A percentile compares a stretch with the other conserved stretches of the same genome.
phyloP scores from a whole-genome alignment of 164 flowering plant species.

The Dillenia turbinata region DNA sequence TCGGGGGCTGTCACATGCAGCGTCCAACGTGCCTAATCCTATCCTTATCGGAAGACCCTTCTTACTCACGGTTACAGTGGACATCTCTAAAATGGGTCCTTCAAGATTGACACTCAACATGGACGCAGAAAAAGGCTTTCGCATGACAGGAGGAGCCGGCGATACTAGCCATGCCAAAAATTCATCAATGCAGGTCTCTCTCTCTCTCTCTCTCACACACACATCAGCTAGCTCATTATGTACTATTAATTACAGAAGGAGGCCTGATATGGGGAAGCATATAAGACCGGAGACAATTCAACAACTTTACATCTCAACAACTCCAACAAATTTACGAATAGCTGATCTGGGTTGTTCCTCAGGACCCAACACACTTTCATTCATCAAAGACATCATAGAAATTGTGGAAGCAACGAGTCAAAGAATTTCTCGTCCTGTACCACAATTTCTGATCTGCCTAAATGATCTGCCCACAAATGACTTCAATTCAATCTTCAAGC shows the following conservation, averaged over 20 bases:
- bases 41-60: too few species aligned
- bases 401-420: conserved; percentile 32
- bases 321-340: conserved; percentile 48
- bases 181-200: conserved; percentile 61
- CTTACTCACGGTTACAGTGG: too few species aligned
- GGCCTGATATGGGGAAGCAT: conserved; percentile 62
- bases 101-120: conserved; percentile 17
- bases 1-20: too few species aligned
- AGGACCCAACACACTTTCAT: conserved; percentile 69
- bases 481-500: conserved; percentile 71
- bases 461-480: conserved; percentile 89
- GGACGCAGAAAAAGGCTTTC: conserved; percentile 73
- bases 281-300: conserved; percentile 45
- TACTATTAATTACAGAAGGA: conserved; percentile 41
- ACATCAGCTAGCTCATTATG: background rate
- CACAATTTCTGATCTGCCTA: conserved; percentile 56
- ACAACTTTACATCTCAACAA: conserved; percentile 27
- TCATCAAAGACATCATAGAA: conserved; percentile 38
- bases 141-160: conserved; percentile 77
- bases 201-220: background rate
- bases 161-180: conserved; percentile 74
- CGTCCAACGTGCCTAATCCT: too few species aligned
- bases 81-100: too few species aligned
- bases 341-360: conserved; percentile 92
- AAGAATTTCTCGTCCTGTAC: conserved; percentile 12